These are phyloP conservation scores for Spiraea crenata DNA, from an alignment of 331 rosid genomes.

Conservation along the genomic window DNA sequence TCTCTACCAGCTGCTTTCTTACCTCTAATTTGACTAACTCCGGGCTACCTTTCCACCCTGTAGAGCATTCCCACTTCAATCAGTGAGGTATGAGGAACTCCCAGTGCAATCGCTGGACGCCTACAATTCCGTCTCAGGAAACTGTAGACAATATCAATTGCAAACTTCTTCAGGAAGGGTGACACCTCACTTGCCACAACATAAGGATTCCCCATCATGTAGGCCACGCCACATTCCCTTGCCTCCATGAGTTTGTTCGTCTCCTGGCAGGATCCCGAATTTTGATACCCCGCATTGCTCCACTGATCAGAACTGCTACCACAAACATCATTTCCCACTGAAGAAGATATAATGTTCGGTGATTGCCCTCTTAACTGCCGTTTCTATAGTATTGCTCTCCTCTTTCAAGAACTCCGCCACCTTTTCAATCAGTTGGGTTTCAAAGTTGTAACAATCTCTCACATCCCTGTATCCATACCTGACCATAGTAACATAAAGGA, in stretches of 20 bases:
- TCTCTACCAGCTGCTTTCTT: background rate
- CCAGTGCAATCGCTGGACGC: constrained; percentile 26
- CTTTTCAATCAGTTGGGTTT: constrained; percentile 15
- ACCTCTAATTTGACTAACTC: constrained; percentile 3
- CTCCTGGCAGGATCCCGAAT: constrained; percentile 8
- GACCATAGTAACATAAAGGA: background rate
- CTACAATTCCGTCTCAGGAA: constrained; percentile 35
- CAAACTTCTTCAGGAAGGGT: constrained; percentile 30
- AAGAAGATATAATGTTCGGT: background rate
- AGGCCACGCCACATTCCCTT: constrained; percentile 34
- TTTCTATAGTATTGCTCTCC: background rate
- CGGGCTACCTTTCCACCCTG: constrained; percentile 14
- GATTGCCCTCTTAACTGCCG: constrained; percentile 4
- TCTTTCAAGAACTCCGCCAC: constrained; percentile 21
- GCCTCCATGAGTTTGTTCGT: constrained; percentile 24
- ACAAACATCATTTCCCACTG: background rate
- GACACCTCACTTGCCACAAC: constrained; percentile 34
- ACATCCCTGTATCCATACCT: constrained; percentile 37
- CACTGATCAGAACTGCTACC: background rate
- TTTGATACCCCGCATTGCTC: background rate
- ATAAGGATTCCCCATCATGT: constrained; percentile 29
- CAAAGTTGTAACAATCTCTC: constrained; percentile 28
- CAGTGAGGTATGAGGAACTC: constrained; percentile 33
- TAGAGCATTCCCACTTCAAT: constrained; percentile 40
- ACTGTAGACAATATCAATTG: constrained; percentile 26